phyloP scores from a whole-genome alignment of 768 basidiomycete species.

The Rhodotorula paludigena region DNA sequence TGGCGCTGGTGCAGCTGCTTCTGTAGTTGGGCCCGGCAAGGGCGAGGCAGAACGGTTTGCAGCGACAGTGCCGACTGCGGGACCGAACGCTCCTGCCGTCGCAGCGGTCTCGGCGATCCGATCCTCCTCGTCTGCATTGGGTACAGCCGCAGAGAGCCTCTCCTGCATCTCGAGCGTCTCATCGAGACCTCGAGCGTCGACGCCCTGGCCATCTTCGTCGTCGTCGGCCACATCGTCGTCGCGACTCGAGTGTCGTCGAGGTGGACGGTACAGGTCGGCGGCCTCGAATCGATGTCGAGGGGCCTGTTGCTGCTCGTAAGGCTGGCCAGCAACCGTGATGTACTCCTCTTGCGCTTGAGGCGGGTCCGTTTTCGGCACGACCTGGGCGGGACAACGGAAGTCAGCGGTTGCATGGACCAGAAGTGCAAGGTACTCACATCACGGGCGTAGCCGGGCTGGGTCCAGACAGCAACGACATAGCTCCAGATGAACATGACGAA shows the following conservation, averaged over 20 bases:
- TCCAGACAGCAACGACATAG: slow-evolving; percentile 19
- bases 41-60: not conserved
- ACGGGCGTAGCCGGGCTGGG: slow-evolving; percentile 29
- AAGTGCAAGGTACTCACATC: slow-evolving; percentile 8
- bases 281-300: too few relatives aligned
- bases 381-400: not conserved
- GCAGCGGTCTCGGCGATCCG: not conserved
- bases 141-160: not conserved
- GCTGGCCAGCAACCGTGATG: slow-evolving; percentile 19
- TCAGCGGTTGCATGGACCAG: not conserved
- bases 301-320: slow-evolving; percentile 23
- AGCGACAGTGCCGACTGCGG: not conserved
- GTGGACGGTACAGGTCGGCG: not conserved
- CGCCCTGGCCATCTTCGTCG: not conserved
- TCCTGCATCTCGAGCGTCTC: not conserved
- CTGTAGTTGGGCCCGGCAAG: not conserved
- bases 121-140: not conserved
- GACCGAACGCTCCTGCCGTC: not conserved
- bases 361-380: slow-evolving; percentile 28
- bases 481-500: slow-evolving; percentile 36
- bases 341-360: slow-evolving; percentile 27
- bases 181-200: not conserved
- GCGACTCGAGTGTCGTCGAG: not conserved
- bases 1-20: not conserved
- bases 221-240: not conserved